These are phyloP conservation scores for Huntiella savannae DNA, from an alignment of 2,329 filamentous ascomycete species.

Conservation along the genomic window DNA sequence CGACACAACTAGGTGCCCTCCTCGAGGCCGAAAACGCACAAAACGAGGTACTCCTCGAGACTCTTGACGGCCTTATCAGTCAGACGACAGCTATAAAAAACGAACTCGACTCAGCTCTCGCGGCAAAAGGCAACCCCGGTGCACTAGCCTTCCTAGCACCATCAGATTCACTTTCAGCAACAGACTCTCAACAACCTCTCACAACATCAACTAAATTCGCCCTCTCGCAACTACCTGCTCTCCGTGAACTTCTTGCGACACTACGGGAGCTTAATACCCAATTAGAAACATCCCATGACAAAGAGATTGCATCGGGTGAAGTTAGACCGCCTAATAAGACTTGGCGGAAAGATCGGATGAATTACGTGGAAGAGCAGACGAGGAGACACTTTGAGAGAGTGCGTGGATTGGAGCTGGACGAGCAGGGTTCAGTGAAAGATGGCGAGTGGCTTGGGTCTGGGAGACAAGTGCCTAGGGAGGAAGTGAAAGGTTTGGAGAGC, in stretches of 20 bases:
- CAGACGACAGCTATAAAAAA: conserved; percentile 13
- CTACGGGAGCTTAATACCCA: conserved; percentile 49
- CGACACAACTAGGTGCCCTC: conserved; percentile 51
- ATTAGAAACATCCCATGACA: conserved; percentile 20
- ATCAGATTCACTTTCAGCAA: conserved; percentile 29
- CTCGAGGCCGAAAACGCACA: conserved; percentile 50
- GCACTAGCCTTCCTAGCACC: conserved; percentile 40
- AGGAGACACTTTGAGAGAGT: conserved; percentile 54
- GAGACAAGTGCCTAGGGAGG: conserved; percentile 27
- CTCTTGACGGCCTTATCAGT: conserved; percentile 30
- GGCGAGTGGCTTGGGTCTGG: conserved; percentile 44
- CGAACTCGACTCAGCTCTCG: conserved; percentile 14
- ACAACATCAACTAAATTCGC: conserved; percentile 60
- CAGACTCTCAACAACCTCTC: conserved; percentile 36
- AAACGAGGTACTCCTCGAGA: conserved; percentile 51
- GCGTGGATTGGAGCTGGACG: conserved; percentile 45
- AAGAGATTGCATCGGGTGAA: not conserved
- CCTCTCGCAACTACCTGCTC: conserved; percentile 61
- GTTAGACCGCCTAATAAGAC: conserved; percentile 20
- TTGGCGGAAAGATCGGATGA: conserved; percentile 51
- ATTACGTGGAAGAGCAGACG: conserved; percentile 71
- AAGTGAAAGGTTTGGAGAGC: conserved; percentile 38
- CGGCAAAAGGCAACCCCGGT: conserved; percentile 2
- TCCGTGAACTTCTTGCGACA: conserved; percentile 43
- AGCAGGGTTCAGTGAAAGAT: conserved; percentile 41